These are phyloP conservation scores for Plasmodium gonderi DNA, from an alignment of 169 alveolate species.

Conservation along the genomic window DNA sequence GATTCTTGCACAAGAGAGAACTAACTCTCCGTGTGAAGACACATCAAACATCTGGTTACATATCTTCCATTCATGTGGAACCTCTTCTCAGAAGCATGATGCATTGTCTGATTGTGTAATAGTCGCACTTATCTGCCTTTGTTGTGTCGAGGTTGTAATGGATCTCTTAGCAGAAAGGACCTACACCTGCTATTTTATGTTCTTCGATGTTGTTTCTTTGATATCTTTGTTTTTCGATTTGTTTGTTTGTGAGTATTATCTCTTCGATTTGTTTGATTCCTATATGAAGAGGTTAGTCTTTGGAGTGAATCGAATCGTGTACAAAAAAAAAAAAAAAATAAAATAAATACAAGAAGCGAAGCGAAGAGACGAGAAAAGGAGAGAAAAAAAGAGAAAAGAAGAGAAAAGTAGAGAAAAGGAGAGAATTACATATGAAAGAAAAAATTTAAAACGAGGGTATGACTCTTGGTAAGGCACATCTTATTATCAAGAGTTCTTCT, in stretches of 20 bases:
- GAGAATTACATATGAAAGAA: too few species aligned
- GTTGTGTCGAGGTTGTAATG: conserved; percentile 7
- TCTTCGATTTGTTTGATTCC: conserved; percentile 8
- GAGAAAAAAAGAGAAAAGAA: neutral
- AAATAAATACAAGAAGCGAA: neutral
- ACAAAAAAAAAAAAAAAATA: neutral
- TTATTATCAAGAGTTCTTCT: too few species aligned
- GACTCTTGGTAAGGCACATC: too few species aligned
- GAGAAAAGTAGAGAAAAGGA: too few species aligned
- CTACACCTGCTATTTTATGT: conserved; percentile 41
- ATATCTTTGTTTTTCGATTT: conserved; percentile 11
- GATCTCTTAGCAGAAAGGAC: neutral
- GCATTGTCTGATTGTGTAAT: conserved; percentile 14
- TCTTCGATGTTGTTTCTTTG: conserved; percentile 34
- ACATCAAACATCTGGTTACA: neutral
- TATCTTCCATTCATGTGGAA: neutral
- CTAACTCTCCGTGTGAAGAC: too few species aligned
- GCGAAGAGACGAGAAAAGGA: neutral
- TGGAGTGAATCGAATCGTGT: neutral
- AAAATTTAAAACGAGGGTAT: too few species aligned
- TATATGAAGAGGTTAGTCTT: conserved; percentile 12
- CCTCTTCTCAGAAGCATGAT: conserved; percentile 22
- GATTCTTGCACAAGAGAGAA: too few species aligned
- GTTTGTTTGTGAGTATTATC: conserved; percentile 26
- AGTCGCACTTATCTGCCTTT: neutral